phyloP scores from a whole-genome alignment of 2,329 filamentous ascomycete genomes.

The Fusarium dlaminii region DNA sequence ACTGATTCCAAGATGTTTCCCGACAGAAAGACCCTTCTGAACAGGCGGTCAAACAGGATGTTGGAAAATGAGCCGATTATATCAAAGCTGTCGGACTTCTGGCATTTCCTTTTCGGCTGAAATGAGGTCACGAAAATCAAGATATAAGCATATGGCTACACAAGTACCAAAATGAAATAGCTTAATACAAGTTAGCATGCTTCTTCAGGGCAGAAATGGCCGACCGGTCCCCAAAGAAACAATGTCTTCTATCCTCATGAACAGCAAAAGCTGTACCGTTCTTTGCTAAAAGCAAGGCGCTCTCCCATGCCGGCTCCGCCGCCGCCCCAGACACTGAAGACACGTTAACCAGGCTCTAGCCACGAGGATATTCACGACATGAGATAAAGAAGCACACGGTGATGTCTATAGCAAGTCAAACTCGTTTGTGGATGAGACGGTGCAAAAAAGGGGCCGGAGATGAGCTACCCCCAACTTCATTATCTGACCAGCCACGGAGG shows the following conservation, averaged over 20 bases:
- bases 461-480: neutral
- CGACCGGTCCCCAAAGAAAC: rapidly evolving
- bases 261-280: neutral
- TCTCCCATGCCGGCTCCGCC: neutral
- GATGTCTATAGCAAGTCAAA: rapidly evolving
- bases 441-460: neutral
- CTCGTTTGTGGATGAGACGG: neutral
- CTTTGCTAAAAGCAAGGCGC: neutral
- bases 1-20: no score
- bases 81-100: no score
- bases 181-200: no score
- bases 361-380: rapidly evolving
- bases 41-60: no score
- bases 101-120: no score
- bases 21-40: no score
- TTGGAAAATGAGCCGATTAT: no score
- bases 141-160: no score
- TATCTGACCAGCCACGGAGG: neutral
- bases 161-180: no score
- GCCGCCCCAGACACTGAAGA: rapidly evolving
- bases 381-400: neutral
- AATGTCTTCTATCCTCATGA: neutral
- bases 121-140: no score
- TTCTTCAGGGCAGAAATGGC: neutral
- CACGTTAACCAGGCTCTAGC: neutral